phyloP scores from a whole-genome alignment of 345 rosid species.

The Melaleuca quinquenervia region DNA sequence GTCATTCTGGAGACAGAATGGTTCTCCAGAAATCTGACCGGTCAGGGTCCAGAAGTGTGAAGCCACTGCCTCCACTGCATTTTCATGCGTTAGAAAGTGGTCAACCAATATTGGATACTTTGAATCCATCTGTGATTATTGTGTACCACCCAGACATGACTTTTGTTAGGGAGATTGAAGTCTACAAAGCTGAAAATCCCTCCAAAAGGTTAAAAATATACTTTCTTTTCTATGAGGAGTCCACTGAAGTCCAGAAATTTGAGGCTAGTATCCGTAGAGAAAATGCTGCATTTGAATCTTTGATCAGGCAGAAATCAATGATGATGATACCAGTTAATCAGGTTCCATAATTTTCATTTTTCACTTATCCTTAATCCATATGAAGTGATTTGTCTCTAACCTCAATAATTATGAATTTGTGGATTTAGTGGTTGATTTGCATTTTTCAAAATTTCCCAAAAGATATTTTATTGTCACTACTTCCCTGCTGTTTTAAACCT shows the following conservation, averaged over 20 bases:
- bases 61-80: constrained; percentile 58
- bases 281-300: constrained; percentile 89
- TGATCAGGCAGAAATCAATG: constrained; percentile 88
- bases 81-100: constrained; percentile 78
- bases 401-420: not conserved
- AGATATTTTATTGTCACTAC: not conserved
- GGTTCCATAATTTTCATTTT: constrained; percentile 26
- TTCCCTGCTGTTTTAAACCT: not conserved
- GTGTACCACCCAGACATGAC: constrained; percentile 87
- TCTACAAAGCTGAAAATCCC: constrained; percentile 91
- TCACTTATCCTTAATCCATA: not conserved
- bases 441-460: not conserved
- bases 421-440: not conserved
- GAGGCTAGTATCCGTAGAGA: constrained; percentile 93
- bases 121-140: constrained; percentile 72
- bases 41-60: constrained; percentile 5
- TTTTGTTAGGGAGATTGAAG: constrained; percentile 88
- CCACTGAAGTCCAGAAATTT: constrained; percentile 87
- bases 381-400: not conserved
- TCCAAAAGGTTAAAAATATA: constrained; percentile 62
- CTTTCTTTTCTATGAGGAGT: constrained; percentile 88
- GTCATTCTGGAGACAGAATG: constrained; percentile 4
- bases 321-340: constrained; percentile 97
- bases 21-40: constrained; percentile 7
- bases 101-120: constrained; percentile 65